A percentile compares a stretch with the other conserved stretches of the same genome.
Evolutionary conservation across 768 basidiomycete genomes (phyloP).

Genomic region (Boletus rubescentipes): DNA sequence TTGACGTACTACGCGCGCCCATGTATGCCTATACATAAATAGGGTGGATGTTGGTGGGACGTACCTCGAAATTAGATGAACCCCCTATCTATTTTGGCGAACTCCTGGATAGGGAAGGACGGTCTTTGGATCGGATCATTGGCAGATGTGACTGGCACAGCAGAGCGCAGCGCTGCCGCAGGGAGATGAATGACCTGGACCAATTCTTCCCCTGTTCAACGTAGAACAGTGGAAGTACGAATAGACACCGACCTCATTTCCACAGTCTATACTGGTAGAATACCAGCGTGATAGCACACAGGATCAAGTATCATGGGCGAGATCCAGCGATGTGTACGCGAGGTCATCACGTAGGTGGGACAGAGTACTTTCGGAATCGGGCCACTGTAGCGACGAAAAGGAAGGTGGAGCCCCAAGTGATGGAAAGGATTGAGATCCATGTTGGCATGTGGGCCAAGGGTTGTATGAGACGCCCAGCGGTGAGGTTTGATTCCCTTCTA

Average conservation of each 20-base stretch:
- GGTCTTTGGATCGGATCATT: background rate
- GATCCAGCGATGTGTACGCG: background rate
- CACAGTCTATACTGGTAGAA: background rate
- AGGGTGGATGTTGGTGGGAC: slow-evolving; percentile 6
- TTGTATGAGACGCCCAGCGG: background rate
- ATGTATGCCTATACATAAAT: background rate
- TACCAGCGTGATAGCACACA: background rate
- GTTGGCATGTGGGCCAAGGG: background rate
- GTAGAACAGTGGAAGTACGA: background rate
- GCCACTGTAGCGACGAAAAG: background rate
- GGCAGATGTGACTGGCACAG: background rate
- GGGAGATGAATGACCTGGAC: background rate
- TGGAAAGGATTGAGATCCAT: slow-evolving; percentile 2
- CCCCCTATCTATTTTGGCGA: background rate
- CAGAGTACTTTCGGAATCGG: background rate
- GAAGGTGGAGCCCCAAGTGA: background rate
- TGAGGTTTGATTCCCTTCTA: background rate
- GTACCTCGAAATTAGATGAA: background rate
- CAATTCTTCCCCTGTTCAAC: background rate
- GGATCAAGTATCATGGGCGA: background rate
- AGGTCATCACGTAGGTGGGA: background rate
- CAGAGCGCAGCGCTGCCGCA: background rate
- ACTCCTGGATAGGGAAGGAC: background rate
- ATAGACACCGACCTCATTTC: background rate
- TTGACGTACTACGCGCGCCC: background rate